Evolutionary conservation across 1,139 yeast genomes (phyloP).

Genomic region (Yamadazyma membranifaciens): DNA sequence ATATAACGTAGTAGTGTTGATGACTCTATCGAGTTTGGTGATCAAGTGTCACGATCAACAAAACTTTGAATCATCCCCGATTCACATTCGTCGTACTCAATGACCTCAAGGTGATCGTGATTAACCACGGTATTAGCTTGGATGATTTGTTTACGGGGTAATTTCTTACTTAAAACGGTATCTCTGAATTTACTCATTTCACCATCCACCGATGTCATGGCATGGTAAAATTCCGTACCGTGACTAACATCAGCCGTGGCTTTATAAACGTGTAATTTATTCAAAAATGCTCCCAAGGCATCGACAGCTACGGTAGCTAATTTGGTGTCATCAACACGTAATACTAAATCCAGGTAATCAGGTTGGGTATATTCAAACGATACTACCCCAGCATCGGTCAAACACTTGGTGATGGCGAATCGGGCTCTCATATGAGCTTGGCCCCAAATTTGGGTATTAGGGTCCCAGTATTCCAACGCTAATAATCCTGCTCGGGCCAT

Average conservation of each 20-base stretch:
- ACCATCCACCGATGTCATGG: conserved; percentile 64
- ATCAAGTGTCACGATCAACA: conserved; percentile 52
- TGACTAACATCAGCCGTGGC: conserved; percentile 67
- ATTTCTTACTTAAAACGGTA: conserved; percentile 64
- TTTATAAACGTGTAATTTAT: conserved; percentile 73
- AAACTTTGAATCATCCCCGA: conserved; percentile 78
- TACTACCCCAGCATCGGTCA: conserved; percentile 67
- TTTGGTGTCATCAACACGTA: conserved; percentile 58
- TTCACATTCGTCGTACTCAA: conserved; percentile 74
- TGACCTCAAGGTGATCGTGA: conserved; percentile 48
- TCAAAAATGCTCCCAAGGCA: conserved; percentile 70
- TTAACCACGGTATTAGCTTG: conserved; percentile 67
- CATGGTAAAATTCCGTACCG: conserved; percentile 63
- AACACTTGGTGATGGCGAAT: conserved; percentile 75
- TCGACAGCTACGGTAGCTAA: conserved; percentile 68
- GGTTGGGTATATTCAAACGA: conserved; percentile 44
- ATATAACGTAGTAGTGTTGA: too few relatives aligned
- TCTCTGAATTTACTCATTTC: conserved; percentile 67
- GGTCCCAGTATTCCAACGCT: conserved; percentile 87
- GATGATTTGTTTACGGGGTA: conserved; percentile 79
- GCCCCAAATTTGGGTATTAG: conserved; percentile 79
- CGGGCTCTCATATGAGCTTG: conserved; percentile 97
- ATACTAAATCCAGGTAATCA: conserved; percentile 57
- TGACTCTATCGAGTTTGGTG: too few relatives aligned
- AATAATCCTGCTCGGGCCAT: conserved; percentile 89